A percentile compares a stretch with the other conserved stretches of the same genome.
These are phyloP conservation scores for Russula brevipes DNA, from an alignment of 768 basidiomycete species.

Conservation along the genomic window DNA sequence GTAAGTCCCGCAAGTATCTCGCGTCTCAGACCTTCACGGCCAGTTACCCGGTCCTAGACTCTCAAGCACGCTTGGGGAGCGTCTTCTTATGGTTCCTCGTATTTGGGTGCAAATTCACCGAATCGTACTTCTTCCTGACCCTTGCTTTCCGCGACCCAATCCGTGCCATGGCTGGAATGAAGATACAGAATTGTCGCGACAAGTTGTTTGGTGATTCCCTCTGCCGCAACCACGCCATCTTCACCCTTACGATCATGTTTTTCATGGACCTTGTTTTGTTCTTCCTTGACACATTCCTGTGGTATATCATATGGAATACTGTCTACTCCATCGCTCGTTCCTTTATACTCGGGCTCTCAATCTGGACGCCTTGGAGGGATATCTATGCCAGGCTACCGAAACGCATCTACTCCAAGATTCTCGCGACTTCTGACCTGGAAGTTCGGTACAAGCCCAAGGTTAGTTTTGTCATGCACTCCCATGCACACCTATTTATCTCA, in stretches of 20 bases:
- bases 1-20: conserved; percentile 94
- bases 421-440: conserved; percentile 94
- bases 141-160: conserved; percentile 93
- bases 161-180: conserved; percentile 93
- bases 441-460: conserved; percentile 99
- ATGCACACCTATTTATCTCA: neutral
- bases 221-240: conserved; percentile 90
- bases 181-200: conserved; percentile 85
- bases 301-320: conserved; percentile 99
- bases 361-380: conserved; percentile 99
- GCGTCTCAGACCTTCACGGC: conserved; percentile 99
- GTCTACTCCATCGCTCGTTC: conserved; percentile 84
- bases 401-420: conserved; percentile 91
- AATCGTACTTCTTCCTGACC: conserved; percentile 98
- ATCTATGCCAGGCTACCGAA: conserved; percentile 95
- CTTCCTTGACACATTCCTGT: conserved; percentile 99
- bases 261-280: conserved; percentile 96
- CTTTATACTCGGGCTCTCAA: conserved; percentile 87
- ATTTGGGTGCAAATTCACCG: conserved; percentile 93
- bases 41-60: conserved; percentile 71
- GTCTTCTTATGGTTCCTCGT: conserved; percentile 83
- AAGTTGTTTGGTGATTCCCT: conserved; percentile 77
- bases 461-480: conserved; percentile 22
- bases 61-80: conserved; percentile 68
- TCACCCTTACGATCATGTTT: conserved; percentile 96